Evolutionary conservation across 2,329 filamentous ascomycete genomes (phyloP).

Genomic region (Pezicula rhizophila): DNA sequence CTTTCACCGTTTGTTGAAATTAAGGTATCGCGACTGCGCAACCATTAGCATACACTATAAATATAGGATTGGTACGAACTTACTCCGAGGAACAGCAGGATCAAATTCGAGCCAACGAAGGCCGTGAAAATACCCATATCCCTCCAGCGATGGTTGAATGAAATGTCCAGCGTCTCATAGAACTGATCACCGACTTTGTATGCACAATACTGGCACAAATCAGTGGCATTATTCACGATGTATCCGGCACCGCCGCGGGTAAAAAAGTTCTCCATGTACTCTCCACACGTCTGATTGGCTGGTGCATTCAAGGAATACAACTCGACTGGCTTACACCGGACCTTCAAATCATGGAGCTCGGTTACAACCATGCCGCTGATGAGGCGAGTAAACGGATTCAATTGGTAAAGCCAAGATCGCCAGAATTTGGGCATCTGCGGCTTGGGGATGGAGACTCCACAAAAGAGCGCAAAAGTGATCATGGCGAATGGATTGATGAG

Average conservation of each 20-base stretch:
- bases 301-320: conserved; percentile 65
- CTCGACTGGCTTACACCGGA: conserved; percentile 56
- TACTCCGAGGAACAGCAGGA: conserved; percentile 48
- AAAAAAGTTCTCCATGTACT: conserved; percentile 73
- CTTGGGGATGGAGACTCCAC: conserved; percentile 76
- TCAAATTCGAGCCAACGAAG: conserved; percentile 72
- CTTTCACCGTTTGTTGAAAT: conserved; percentile 32
- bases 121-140: conserved; percentile 74
- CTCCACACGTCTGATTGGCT: conserved; percentile 58
- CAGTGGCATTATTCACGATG: conserved; percentile 58
- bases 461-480: conserved; percentile 80
- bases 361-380: conserved; percentile 79
- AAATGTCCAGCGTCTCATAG: conserved; percentile 62
- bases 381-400: conserved; percentile 77
- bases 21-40: conserved; percentile 22
- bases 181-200: conserved; percentile 78
- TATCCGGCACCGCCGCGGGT: conserved; percentile 64
- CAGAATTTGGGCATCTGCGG: conserved; percentile 74
- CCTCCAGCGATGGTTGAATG: conserved; percentile 67
- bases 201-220: conserved; percentile 72
- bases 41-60: too few relatives aligned
- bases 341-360: conserved; percentile 60
- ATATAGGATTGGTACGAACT: too few relatives aligned
- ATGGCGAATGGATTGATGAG: conserved; percentile 78
- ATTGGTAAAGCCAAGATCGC: conserved; percentile 74